phyloP scores from a whole-genome alignment of 768 basidiomycete genomes.

The Russula brevipes region DNA sequence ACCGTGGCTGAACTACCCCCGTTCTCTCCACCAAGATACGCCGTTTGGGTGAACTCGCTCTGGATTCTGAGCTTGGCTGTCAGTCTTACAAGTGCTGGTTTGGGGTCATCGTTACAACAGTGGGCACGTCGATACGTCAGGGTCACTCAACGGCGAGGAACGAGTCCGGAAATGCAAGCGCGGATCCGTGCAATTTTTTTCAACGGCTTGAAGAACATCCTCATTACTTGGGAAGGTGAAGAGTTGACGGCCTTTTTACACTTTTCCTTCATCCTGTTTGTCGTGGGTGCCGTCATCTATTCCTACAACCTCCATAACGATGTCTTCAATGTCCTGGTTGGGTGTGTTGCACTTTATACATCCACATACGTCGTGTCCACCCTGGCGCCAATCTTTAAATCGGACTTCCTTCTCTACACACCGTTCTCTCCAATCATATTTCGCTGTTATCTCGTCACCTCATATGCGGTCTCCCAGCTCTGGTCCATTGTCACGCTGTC shows the following conservation, averaged over 20 bases:
- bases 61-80: neutral
- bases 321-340: too few species aligned
- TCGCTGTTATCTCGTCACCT: neutral
- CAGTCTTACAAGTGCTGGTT: neutral
- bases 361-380: neutral
- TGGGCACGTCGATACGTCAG: neutral
- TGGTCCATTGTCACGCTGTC: neutral
- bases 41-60: neutral
- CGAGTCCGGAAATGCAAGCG: neutral
- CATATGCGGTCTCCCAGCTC: neutral
- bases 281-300: neutral
- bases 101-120: neutral
- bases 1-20: neutral
- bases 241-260: neutral
- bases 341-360: neutral
- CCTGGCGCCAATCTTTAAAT: too few species aligned
- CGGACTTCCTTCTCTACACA: neutral
- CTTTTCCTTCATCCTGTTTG: neutral
- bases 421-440: neutral
- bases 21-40: neutral
- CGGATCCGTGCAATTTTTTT: neutral
- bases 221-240: neutral
- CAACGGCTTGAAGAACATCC: too few species aligned
- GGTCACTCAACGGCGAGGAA: neutral
- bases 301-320: neutral